phyloP scores from a whole-genome alignment of 2,329 filamentous ascomycete genomes.

The Aspergillaceae sp. region DNA sequence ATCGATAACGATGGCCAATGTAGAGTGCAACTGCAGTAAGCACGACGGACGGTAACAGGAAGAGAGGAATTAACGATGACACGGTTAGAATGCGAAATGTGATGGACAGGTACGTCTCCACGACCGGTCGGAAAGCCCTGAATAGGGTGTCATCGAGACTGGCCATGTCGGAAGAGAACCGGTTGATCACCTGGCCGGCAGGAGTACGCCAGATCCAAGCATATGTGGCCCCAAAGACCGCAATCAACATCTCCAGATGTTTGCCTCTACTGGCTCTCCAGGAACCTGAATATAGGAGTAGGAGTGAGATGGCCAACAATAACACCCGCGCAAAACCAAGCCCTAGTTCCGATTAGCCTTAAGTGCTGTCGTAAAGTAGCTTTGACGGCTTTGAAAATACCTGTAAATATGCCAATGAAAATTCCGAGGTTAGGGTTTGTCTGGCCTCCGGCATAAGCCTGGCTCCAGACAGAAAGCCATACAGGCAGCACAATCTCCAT shows the following conservation, averaged over 20 bases:
- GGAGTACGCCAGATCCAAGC: slow-evolving; percentile 9
- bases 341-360: slow-evolving; percentile 1
- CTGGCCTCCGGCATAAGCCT: not conserved
- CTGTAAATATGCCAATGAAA: slow-evolving; percentile 2
- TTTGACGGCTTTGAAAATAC: not conserved
- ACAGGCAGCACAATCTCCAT: slow-evolving; percentile 6
- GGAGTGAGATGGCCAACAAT: slow-evolving; percentile 4
- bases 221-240: slow-evolving; percentile 7
- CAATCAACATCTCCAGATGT: slow-evolving; percentile 5
- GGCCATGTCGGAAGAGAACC: slow-evolving; percentile 9
- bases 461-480: slow-evolving; percentile 8
- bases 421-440: not conserved
- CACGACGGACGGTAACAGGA: slow-evolving; percentile 7
- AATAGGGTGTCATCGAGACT: slow-evolving; percentile 8
- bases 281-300: slow-evolving; percentile 5
- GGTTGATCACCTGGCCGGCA: slow-evolving; percentile 8
- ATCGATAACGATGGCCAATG: slow-evolving; percentile 6
- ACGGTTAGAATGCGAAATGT: slow-evolving; percentile 7
- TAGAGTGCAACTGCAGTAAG: slow-evolving; percentile 5
- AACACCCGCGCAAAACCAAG: slow-evolving; percentile 3
- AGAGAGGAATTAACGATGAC: slow-evolving; percentile 7
- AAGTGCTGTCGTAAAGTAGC: too few relatives aligned
- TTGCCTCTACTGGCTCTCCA: slow-evolving; percentile 8
- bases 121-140: slow-evolving; percentile 6
- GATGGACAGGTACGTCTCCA: slow-evolving; percentile 10